Evolutionary conservation across 805 yeast genomes (phyloP).

Genomic region (Lipomyces yamanashiensis): DNA sequence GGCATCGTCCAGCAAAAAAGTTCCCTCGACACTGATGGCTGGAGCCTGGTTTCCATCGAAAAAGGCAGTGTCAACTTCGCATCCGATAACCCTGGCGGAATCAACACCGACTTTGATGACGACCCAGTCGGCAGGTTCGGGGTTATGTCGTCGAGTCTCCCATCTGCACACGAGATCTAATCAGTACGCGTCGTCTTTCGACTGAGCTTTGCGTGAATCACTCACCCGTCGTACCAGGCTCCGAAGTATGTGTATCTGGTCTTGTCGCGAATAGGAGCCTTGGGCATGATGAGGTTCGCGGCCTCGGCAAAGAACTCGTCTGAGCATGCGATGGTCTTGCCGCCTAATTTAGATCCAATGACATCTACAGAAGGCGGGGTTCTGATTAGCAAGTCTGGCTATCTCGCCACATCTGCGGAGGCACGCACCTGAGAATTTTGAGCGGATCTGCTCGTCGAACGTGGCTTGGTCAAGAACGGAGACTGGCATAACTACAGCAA

Average conservation of each 20-base stretch:
- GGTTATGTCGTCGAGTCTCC: conserved; percentile 96
- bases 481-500: background rate
- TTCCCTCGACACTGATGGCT: conserved; percentile 73
- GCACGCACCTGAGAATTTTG: conserved; percentile 23
- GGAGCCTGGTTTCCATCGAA: conserved; percentile 98
- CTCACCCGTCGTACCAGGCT: conserved; percentile 91
- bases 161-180: conserved; percentile 49
- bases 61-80: conserved; percentile 90
- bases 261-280: conserved; percentile 72
- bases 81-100: conserved; percentile 75
- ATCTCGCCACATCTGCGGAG: background rate
- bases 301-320: conserved; percentile 98
- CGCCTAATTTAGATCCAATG: conserved; percentile 83
- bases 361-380: conserved; percentile 59
- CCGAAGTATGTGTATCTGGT: conserved; percentile 56
- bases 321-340: conserved; percentile 66
- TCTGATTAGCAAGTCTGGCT: background rate
- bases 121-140: conserved; percentile 86
- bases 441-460: conserved; percentile 29
- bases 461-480: conserved; percentile 17
- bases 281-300: conserved; percentile 78
- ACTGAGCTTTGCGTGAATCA: background rate
- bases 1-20: conserved; percentile 44
- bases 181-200: background rate
- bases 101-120: conserved; percentile 81